These are phyloP conservation scores for Penicillium cataractarum DNA, from an alignment of 495 filamentous ascomycete species.

Conservation along the genomic window DNA sequence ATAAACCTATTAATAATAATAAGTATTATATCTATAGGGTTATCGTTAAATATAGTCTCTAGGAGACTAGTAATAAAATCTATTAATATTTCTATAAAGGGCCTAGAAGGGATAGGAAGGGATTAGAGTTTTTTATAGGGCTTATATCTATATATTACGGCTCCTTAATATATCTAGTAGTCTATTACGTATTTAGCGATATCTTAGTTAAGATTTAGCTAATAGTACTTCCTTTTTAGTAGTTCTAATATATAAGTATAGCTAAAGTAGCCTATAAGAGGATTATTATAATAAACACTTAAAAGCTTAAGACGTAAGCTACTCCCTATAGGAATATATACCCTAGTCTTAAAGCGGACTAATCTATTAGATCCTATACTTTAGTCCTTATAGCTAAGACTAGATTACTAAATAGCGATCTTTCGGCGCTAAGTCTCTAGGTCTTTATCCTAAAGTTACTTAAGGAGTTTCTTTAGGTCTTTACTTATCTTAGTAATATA, in stretches of 20 bases:
- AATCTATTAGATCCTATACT: neutral
- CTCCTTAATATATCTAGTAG: neutral
- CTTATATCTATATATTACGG: neutral
- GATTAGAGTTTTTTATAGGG: neutral
- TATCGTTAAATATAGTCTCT: no score
- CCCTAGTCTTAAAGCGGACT: neutral
- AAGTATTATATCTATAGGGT: no score
- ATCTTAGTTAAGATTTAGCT: neutral
- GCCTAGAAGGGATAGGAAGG: no score
- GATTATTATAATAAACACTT: slow-evolving; percentile 2
- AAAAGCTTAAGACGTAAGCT: neutral
- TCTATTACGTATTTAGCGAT: neutral
- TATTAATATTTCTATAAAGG: no score
- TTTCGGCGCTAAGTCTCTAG: neutral
- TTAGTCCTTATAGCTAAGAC: neutral
- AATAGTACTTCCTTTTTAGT: neutral
- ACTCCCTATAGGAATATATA: neutral
- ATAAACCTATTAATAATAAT: no score
- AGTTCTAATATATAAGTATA: neutral
- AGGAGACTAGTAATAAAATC: neutral
- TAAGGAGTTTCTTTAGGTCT: neutral
- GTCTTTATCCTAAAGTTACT: neutral
- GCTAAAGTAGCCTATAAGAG: neutral
- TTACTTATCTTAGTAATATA: neutral
- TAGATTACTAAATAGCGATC: neutral